These are phyloP conservation scores for Endocalyx cinctus DNA, from an alignment of 2,329 filamentous ascomycete species.

Conservation along the genomic window DNA sequence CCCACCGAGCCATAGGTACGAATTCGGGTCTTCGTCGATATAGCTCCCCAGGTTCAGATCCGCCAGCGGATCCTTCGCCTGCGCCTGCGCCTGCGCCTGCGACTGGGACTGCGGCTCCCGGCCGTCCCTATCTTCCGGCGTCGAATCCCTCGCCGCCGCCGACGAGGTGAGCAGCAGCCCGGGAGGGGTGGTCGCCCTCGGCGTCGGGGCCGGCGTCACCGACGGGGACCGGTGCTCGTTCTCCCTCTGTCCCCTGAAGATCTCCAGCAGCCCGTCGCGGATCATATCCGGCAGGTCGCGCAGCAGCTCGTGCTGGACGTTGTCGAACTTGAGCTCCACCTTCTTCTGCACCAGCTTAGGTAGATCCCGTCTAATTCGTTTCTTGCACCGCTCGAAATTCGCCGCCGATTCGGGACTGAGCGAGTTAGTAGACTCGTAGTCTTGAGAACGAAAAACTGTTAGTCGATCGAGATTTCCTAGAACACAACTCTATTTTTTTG, in stretches of 20 bases:
- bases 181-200: constrained; percentile 8
- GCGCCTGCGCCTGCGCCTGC: constrained; percentile 3
- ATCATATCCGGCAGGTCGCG: constrained; percentile 20
- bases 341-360: constrained; percentile 21
- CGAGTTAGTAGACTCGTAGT: constrained; percentile 20
- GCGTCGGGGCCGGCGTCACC: constrained; percentile 15
- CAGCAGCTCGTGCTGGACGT: constrained; percentile 18
- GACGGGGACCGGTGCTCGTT: constrained; percentile 18
- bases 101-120: constrained; percentile 5
- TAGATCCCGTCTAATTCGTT: constrained; percentile 21
- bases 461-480: too few relatives aligned
- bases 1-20: constrained; percentile 3
- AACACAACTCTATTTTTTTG: too few relatives aligned
- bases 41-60: constrained; percentile 17
- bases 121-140: too few relatives aligned
- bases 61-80: constrained; percentile 5
- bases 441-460: too few relatives aligned
- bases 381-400: constrained; percentile 17
- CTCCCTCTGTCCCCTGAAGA: constrained; percentile 18
- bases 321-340: constrained; percentile 23
- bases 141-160: too few relatives aligned
- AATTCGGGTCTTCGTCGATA: constrained; percentile 12
- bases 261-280: constrained; percentile 19
- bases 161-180: constrained; percentile 4
- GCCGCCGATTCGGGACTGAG: too few relatives aligned